Base-by-base conservation (phyloP, 2,329 filamentous ascomycete species). In the Microcyclospora pomicola region DNA sequence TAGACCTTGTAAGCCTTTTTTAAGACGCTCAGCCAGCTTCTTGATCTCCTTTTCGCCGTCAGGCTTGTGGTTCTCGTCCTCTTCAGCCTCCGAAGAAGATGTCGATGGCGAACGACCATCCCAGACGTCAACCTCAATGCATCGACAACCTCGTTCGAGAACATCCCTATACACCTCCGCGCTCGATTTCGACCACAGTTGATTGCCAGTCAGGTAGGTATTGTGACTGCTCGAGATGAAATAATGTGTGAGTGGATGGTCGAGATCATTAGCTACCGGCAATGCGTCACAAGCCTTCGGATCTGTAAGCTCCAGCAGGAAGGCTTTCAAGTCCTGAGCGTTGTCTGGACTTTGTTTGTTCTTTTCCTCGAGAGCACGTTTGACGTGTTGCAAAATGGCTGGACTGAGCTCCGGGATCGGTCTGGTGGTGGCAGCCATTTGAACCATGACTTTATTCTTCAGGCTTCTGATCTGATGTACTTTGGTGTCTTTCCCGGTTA, bases 181-280 rank as follows among this genome's bases (percentile, higher is more conserved):
- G 19, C 80, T 85, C 42, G 82, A 80, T 42, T 76, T 75, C 34
- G 84, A 85, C 42, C 75, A 78, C 31, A 91, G 68, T 60, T 95
- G 88, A 51, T 93, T 86, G 2, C 87, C 87, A 2, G 79, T 78
- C 31, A 94, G 67, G 58, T 94, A 95, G 0, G 87, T 95, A 57
- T 95, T 95, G 65, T 95, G 87, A 54, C 85, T 94, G 48, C 84
- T 92, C 44, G 80, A 93, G 57, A 95, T 87, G 59, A 85, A 95
- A 64, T 95, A 95, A 56, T 92, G 85, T 34, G 80, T 83, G 41
- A 93, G 69, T 3, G 84, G 82, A 38, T 59, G 53, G 13, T 42
- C 47, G 2, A 43, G 42, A 36, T 59, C 54, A 11, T 46, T 30
- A n/a, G 46, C 34, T 15, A 49, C 42, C 9, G 51, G 44, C 33